Evolutionary conservation across 306 rosid species (phyloP).

Genomic region (Carpinus viminea): DNA sequence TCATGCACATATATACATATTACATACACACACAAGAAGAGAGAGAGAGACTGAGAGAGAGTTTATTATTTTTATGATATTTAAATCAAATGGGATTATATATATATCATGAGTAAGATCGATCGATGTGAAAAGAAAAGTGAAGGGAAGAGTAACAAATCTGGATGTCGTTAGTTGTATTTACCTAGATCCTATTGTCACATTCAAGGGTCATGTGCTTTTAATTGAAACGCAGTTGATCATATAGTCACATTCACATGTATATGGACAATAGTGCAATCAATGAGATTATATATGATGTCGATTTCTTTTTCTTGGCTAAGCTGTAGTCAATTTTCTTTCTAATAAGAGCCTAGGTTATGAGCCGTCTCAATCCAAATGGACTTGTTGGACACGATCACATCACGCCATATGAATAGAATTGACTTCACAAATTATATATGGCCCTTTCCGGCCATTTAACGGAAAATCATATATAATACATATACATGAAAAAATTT

Average conservation of each 20-base stretch:
- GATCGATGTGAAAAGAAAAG: too few species aligned
- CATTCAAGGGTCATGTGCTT: neutral
- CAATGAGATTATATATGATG: conserved; percentile 24
- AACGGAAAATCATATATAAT: too few species aligned
- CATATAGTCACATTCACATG: neutral
- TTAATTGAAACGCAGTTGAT: neutral
- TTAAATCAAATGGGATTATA: too few species aligned
- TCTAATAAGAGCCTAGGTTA: conserved; percentile 1
- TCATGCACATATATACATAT: neutral
- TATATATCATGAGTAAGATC: too few species aligned
- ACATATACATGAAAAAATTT: too few species aligned
- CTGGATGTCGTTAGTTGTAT: neutral
- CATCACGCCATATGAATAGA: neutral
- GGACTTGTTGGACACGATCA: neutral
- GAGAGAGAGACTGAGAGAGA: neutral
- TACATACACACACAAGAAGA: neutral
- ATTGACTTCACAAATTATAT: neutral
- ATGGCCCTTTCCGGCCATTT: neutral
- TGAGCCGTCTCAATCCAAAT: conserved; percentile 16
- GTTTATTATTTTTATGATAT: neutral
- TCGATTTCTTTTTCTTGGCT: neutral
- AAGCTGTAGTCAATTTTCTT: conserved; percentile 25
- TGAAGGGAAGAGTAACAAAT: neutral
- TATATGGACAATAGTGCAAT: conserved; percentile 27
- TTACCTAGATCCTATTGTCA: neutral